Evolutionary conservation across 2,329 filamentous ascomycete species (phyloP).

Genomic region (Xylariaceae sp.): DNA sequence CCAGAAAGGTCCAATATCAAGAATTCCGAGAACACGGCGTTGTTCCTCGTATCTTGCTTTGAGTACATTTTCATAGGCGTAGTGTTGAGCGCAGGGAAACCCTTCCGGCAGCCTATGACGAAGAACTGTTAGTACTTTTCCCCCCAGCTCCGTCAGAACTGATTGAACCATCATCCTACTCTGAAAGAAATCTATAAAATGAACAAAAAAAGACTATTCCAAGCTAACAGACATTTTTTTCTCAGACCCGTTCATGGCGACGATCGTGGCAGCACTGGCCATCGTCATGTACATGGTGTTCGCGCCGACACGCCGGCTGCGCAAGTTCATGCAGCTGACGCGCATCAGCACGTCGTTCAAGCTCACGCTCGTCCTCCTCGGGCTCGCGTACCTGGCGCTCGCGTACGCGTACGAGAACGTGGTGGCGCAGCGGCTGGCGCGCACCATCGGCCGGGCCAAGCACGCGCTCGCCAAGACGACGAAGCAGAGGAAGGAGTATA

Average conservation of each 20-base stretch:
- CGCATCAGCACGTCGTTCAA: constrained; percentile 68
- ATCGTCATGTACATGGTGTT: constrained; percentile 78
- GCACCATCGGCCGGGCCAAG: constrained; percentile 58
- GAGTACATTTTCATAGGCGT: constrained; percentile 91
- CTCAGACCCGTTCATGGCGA: constrained; percentile 77
- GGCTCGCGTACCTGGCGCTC: constrained; percentile 59
- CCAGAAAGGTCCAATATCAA: constrained; percentile 75
- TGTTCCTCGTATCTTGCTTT: constrained; percentile 88
- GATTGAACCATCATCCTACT: too few species aligned
- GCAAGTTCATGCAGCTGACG: constrained; percentile 78
- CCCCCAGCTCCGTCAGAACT: constrained; percentile 1
- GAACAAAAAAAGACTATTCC: background rate
- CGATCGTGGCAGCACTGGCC: constrained; percentile 62
- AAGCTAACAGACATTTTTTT: constrained; percentile 20
- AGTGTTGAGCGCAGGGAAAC: constrained; percentile 83
- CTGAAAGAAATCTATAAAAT: too few species aligned
- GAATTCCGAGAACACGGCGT: constrained; percentile 87
- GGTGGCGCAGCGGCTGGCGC: constrained; percentile 64
- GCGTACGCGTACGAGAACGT: constrained; percentile 69
- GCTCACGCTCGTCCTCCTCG: constrained; percentile 64
- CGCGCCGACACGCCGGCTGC: constrained; percentile 63
- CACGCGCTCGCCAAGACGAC: constrained; percentile 49
- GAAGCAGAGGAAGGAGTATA: constrained; percentile 86
- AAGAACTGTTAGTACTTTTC: constrained; percentile 71
- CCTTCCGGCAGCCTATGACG: constrained; percentile 75